Conservation (phyloP, 257 asterid species). For the Solanum ahanhuiri region DNA sequence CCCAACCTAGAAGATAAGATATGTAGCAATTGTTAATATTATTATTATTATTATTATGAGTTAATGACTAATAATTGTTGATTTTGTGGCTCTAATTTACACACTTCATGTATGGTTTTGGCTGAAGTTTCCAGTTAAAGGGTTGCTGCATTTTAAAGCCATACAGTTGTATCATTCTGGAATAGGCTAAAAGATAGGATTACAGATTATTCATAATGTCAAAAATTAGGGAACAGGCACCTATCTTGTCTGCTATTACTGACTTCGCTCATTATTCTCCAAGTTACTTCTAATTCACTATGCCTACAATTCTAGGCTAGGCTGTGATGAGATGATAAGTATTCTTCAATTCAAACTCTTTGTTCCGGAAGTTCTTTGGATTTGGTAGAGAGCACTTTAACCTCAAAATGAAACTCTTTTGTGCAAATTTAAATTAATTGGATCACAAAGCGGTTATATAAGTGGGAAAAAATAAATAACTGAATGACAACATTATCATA, state of each 20-base stretch:
- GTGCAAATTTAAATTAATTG: too few relatives aligned
- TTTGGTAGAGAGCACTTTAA: neutral
- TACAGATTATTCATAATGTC: neutral
- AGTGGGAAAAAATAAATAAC: neutral
- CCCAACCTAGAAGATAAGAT: neutral
- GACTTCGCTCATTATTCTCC: neutral
- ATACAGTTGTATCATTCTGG: neutral
- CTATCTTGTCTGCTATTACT: neutral
- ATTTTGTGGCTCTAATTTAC: neutral
- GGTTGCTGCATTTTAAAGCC: neutral
- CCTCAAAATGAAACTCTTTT: neutral
- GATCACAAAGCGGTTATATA: neutral
- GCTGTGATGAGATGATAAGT: neutral
- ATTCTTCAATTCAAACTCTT: too few relatives aligned
- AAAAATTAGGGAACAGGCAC: neutral
- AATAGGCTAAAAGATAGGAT: neutral
- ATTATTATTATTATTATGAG: neutral
- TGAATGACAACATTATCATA: neutral
- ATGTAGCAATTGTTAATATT: neutral
- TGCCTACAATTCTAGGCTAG: neutral
- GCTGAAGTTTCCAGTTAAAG: conserved; percentile 2
- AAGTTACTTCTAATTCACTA: neutral
- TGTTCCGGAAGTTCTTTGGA: neutral
- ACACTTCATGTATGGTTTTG: neutral
- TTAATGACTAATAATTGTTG: neutral